Evolutionary conservation across 441 rosid species (phyloP).

Genomic region (Euphorbia celastroides): DNA sequence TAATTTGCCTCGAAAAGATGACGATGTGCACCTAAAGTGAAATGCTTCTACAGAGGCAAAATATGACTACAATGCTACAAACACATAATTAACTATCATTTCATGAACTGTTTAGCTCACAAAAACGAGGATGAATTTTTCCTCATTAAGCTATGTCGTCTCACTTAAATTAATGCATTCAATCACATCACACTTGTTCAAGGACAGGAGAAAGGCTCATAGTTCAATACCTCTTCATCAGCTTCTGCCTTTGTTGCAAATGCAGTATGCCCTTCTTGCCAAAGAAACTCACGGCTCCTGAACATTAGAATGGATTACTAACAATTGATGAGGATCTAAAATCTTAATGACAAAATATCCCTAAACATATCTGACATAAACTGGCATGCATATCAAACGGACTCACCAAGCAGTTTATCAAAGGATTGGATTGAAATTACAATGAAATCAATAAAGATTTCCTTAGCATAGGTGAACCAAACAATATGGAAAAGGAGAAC

Average conservation of each 20-base stretch:
- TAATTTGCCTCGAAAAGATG: not conserved
- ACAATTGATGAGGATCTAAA: not conserved
- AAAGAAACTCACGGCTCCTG: slow-evolving; percentile 98
- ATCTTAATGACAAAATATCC: not conserved
- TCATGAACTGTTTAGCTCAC: not conserved
- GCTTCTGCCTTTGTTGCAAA: slow-evolving; percentile 91
- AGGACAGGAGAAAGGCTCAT: not conserved
- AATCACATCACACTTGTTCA: not conserved
- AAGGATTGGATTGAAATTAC: not conserved
- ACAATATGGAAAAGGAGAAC: not conserved
- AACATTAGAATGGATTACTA: slow-evolving; percentile 15
- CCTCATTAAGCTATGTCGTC: not conserved
- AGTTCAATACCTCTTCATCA: slow-evolving; percentile 67
- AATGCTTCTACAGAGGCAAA: not conserved
- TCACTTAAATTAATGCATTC: not conserved
- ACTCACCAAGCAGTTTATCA: not conserved
- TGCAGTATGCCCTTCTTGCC: slow-evolving; percentile 99
- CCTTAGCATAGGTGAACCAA: not conserved
- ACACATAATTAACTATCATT: not conserved
- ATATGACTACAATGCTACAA: not conserved
- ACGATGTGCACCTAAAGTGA: not conserved
- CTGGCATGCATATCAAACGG: not conserved
- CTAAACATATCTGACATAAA: not conserved
- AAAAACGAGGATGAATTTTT: not conserved
- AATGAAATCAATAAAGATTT: not conserved